Percentiles rank a stretch among this genome's conserved stretches.
Evolutionary conservation across 192 early-diverging fungal species (phyloP).

Genomic region (Coemansia sp.): DNA sequence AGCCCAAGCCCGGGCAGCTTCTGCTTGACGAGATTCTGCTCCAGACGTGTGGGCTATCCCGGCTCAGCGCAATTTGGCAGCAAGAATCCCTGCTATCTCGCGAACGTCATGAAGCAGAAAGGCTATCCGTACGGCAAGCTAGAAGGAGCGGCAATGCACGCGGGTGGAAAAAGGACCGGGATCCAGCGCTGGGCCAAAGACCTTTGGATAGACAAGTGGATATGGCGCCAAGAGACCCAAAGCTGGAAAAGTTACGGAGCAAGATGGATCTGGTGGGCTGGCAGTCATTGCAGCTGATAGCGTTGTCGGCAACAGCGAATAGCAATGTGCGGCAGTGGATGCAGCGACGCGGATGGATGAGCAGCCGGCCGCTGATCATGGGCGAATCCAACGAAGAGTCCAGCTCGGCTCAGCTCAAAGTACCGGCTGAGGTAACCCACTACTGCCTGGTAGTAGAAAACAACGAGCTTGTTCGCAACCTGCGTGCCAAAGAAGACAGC

Average conservation of each 20-base stretch:
- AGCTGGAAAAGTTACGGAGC: neutral
- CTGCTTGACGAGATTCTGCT: constrained; percentile 34
- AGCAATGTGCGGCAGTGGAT: constrained; percentile 21
- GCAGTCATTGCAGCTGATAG: constrained; percentile 24
- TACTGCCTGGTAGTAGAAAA: constrained; percentile 43
- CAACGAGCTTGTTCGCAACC: constrained; percentile 25
- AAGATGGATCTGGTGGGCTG: constrained; percentile 6
- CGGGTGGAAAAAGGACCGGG: constrained; percentile 11
- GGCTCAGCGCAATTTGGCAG: constrained; percentile 1
- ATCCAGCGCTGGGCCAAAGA: neutral
- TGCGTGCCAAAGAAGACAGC: constrained; percentile 10
- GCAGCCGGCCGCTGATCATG: constrained; percentile 2
- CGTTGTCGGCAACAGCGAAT: constrained; percentile 32
- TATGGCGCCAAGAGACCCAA: neutral
- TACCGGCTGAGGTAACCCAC: constrained; percentile 16
- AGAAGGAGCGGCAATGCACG: neutral
- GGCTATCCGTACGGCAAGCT: neutral
- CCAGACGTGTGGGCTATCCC: constrained; percentile 1
- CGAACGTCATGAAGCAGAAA: neutral
- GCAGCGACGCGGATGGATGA: constrained; percentile 26
- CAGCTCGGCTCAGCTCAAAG: neutral
- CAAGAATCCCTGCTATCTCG: neutral
- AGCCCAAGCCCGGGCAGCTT: constrained; percentile 37
- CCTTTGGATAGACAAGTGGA: neutral
- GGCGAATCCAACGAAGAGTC: constrained; percentile 4